These are phyloP conservation scores for Hibiscus trionum DNA, from an alignment of 345 rosid species.

Conservation along the genomic window DNA sequence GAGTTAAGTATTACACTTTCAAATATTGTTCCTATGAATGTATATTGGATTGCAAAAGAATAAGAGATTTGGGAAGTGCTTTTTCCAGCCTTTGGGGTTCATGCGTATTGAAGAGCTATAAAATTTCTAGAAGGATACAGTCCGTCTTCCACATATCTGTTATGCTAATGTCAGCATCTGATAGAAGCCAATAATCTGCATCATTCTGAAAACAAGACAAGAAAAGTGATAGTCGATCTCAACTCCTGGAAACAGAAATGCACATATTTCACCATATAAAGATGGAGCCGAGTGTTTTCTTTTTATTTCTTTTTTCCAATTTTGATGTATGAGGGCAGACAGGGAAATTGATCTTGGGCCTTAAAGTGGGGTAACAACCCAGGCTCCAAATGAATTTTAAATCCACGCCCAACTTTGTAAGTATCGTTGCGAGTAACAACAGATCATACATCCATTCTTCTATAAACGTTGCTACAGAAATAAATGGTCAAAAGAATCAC, in stretches of 20 bases:
- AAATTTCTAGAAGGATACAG: constrained; percentile 42
- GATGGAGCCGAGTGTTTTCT: background rate
- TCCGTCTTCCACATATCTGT: constrained; percentile 90
- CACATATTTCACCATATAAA: background rate
- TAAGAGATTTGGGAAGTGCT: background rate
- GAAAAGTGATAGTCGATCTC: background rate
- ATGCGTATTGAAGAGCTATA: constrained; percentile 2
- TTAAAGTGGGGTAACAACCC: background rate
- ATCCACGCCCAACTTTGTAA: no score
- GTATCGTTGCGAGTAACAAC: background rate
- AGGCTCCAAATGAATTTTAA: background rate
- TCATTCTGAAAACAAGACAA: constrained; percentile 50
- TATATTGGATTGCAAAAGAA: background rate
- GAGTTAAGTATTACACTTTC: constrained; percentile 41
- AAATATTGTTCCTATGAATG: background rate
- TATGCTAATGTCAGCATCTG: constrained; percentile 79
- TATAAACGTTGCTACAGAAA: background rate
- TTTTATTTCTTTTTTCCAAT: background rate
- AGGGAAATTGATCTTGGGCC: background rate
- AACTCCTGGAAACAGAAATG: background rate
- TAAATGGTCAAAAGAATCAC: background rate
- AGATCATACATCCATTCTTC: background rate
- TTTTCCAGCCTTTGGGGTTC: background rate
- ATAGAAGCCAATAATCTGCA: constrained; percentile 84
- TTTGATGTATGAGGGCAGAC: background rate